A percentile compares a stretch with the other conserved stretches of the same genome.
Conservation (phyloP, 768 basidiomycete species). For the Rhodosporidiobolus sp. region DNA sequence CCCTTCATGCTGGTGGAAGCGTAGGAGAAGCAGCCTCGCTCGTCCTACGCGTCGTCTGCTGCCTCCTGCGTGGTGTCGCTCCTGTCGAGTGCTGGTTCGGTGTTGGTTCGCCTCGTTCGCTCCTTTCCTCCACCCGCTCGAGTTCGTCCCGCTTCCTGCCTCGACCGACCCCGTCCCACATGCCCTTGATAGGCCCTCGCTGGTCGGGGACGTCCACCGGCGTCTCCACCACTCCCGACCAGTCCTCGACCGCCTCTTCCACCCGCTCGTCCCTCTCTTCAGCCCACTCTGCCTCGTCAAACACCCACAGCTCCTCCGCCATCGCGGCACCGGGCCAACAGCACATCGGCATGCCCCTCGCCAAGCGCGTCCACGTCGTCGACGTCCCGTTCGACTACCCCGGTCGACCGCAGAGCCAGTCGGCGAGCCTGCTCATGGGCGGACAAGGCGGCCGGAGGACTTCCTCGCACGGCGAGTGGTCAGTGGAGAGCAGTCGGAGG, state of each 20-base stretch:
- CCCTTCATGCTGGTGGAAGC: too few relatives aligned
- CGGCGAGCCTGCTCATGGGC: background rate
- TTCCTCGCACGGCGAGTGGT: background rate
- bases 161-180: too few relatives aligned
- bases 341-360: background rate
- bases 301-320: background rate
- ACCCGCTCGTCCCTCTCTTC: slow-evolving; percentile 1
- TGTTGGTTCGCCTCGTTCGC: too few relatives aligned
- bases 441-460: background rate
- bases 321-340: background rate
- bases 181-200: too few relatives aligned
- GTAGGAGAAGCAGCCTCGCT: too few relatives aligned
- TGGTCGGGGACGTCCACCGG: too few relatives aligned
- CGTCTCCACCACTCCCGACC: too few relatives aligned
- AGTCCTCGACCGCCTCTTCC: background rate
- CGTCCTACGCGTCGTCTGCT: too few relatives aligned
- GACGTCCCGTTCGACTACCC: background rate
- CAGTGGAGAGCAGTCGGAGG: background rate
- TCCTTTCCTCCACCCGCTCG: too few relatives aligned
- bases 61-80: too few relatives aligned
- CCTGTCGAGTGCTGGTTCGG: too few relatives aligned
- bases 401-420: background rate
- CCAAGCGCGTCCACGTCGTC: background rate
- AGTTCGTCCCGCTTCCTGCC: too few relatives aligned
- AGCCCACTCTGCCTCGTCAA: background rate